Evolutionary conservation across 805 yeast species (phyloP), one percentile per base, ranked within the genome.

Genomic region (Wickerhamiella kurtzmanii): DNA sequence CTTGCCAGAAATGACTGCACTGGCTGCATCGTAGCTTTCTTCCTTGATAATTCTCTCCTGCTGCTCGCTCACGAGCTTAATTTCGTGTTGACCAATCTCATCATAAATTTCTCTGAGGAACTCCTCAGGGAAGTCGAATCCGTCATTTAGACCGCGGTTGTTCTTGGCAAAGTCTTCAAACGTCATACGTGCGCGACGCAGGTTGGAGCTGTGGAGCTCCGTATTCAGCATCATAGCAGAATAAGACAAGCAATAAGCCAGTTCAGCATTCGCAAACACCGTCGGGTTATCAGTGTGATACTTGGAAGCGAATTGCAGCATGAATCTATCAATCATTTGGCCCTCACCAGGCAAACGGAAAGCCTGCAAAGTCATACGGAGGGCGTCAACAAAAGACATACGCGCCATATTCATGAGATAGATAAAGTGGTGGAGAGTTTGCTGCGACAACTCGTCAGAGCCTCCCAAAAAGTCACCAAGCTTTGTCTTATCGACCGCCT

Each of bases 261-360:
- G 79, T 58, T 87, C 97, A 3, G 97, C 96, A 57, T 84, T 84
- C 0, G 95, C 79, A 63, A 89, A 89, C 0, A 80, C 72, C 3
- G 56, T 44, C 8, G 96, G 95, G 60, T 92, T 92, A 51, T 89
- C 96, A 53, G 82, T 79, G 19, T 80, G 79, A 60, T 80, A 92
- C 54, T 94, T 73, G 64, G 86, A 95, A 3, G 98, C 98, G 69
- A 94, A 94, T 60, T 92, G 89, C 61, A 92, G 75, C 96, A 94
- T 85, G 60, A 80, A 86, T 56, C 99, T 74, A 69, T 92, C 98
- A 60, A 92, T 89, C 60, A 92, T 89, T 66, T 92, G 99, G 3
- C 96, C 88, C 66, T 92, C 99, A 44, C 99, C 99, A 2, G 99
- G 98, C 50, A 92, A 72, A 62, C 98, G 73, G 67, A 92, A 94